Evolutionary conservation across 1,284 basidiomycete genomes (phyloP).

Genomic region (Sporisorium scitamineum): DNA sequence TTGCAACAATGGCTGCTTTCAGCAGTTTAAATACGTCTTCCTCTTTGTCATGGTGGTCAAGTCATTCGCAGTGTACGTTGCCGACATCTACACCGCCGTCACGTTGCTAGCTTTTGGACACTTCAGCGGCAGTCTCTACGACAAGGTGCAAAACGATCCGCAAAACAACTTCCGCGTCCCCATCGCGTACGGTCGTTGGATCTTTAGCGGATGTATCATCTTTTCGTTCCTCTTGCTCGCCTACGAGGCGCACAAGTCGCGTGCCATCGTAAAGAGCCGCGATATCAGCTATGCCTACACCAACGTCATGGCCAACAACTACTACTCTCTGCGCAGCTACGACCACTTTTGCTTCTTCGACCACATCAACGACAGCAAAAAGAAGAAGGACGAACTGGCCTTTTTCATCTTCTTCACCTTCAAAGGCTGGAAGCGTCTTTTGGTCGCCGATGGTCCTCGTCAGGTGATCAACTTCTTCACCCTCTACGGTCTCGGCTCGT

Average conservation of each 20-base stretch:
- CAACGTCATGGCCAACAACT: conserved; percentile 93
- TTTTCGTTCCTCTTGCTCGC: conserved; percentile 92
- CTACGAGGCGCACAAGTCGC: conserved; percentile 91
- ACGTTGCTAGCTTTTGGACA: conserved; percentile 92
- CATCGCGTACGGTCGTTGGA: conserved; percentile 90
- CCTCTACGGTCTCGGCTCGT: conserved; percentile 88
- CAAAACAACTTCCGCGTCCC: conserved; percentile 84
- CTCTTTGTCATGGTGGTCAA: conserved; percentile 92
- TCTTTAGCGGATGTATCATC: conserved; percentile 97
- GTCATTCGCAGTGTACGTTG: conserved; percentile 92
- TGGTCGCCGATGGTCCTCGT: conserved; percentile 95
- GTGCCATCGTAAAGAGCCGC: conserved; percentile 90
- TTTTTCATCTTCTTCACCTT: conserved; percentile 99
- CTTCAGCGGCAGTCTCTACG: conserved; percentile 85
- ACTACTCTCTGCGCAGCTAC: conserved; percentile 79
- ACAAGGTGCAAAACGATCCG: conserved; percentile 76
- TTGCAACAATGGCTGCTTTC: conserved; percentile 84
- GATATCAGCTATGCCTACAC: conserved; percentile 80
- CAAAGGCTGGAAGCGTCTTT: conserved; percentile 94
- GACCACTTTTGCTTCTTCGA: conserved; percentile 98
- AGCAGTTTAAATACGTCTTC: conserved; percentile 90
- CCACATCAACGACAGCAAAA: conserved; percentile 94
- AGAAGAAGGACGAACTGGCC: conserved; percentile 94
- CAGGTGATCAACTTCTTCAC: conserved; percentile 96
- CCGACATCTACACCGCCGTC: conserved; percentile 96